Percentiles rank a stretch among this genome's conserved stretches.
These are phyloP conservation scores for Mucor racemosus DNA, from an alignment of 371 early-diverging fungal species.

Conservation along the genomic window DNA sequence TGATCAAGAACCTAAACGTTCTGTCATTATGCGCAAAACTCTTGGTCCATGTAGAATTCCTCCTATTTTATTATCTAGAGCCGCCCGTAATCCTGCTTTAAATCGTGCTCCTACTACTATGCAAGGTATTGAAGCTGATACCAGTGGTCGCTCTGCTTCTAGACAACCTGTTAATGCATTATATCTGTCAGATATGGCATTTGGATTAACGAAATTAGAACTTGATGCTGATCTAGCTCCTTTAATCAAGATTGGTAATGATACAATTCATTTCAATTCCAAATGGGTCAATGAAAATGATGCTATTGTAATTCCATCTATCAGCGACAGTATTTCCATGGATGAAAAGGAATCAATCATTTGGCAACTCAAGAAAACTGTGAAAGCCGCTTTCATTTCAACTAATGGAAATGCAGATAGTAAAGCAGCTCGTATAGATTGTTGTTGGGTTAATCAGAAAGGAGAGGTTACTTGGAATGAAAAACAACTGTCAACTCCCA, in stretches of 20 bases:
- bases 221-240: slow-evolving; percentile 48
- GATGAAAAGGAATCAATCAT: slow-evolving; percentile 56
- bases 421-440: slow-evolving; percentile 56
- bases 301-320: slow-evolving; percentile 50
- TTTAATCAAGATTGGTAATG: slow-evolving; percentile 38
- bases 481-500: slow-evolving; percentile 14
- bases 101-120: slow-evolving; percentile 41
- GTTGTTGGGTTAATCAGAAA: slow-evolving; percentile 64
- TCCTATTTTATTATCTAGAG: slow-evolving; percentile 43
- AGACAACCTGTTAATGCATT: slow-evolving; percentile 62
- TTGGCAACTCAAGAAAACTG: slow-evolving; percentile 51
- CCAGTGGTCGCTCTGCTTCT: slow-evolving; percentile 8
- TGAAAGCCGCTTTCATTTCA: slow-evolving; percentile 34
- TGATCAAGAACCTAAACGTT: slow-evolving; percentile 77
- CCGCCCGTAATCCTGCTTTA: slow-evolving; percentile 41
- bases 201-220: slow-evolving; percentile 59
- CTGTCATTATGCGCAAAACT: slow-evolving; percentile 66
- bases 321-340: slow-evolving; percentile 46
- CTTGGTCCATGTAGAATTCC: slow-evolving; percentile 42
- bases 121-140: slow-evolving; percentile 26
- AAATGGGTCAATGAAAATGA: slow-evolving; percentile 64
- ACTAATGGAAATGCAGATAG: neutral
- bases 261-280: slow-evolving; percentile 45
- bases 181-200: slow-evolving; percentile 56
- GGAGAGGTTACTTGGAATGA: slow-evolving; percentile 58